A percentile compares a stretch with the other conserved stretches of the same genome.
These are phyloP conservation scores for Trametes cubensis DNA, from an alignment of 768 basidiomycete genomes.

Conservation along the genomic window DNA sequence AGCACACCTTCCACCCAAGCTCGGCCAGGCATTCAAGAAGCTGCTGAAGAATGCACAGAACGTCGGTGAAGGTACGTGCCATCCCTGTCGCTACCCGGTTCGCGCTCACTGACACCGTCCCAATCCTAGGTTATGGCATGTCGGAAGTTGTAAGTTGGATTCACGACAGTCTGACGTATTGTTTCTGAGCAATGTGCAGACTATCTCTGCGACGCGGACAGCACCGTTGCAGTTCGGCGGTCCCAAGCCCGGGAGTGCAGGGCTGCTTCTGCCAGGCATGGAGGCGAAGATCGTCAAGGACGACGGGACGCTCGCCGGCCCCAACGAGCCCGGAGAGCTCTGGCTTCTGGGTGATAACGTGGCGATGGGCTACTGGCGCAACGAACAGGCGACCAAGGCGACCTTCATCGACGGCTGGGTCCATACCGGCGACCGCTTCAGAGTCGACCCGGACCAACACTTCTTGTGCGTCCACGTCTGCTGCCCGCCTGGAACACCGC, in stretches of 20 bases:
- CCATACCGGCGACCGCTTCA: constrained; percentile 71
- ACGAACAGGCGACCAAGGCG: constrained; percentile 63
- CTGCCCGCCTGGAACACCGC: not conserved
- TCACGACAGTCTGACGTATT: not conserved
- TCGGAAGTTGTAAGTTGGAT: constrained; percentile 31
- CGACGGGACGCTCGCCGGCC: constrained; percentile 55
- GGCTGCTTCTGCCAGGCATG: constrained; percentile 63
- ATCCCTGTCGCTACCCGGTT: too few relatives aligned
- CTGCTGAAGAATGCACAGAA: constrained; percentile 40
- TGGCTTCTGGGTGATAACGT: constrained; percentile 59
- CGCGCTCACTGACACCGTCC: not conserved
- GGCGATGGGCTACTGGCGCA: constrained; percentile 72
- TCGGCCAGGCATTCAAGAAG: constrained; percentile 44
- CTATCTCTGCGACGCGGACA: constrained; percentile 51
- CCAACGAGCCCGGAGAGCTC: constrained; percentile 68
- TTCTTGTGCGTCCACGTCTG: constrained; percentile 67
- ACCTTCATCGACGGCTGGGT: constrained; percentile 76
- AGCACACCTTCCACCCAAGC: constrained; percentile 64
- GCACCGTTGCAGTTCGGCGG: constrained; percentile 52
- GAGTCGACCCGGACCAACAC: constrained; percentile 58
- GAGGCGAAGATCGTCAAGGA: constrained; percentile 65
- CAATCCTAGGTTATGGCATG: constrained; percentile 58
- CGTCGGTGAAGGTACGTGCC: constrained; percentile 46
- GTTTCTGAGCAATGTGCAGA: constrained; percentile 42
- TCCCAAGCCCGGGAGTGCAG: constrained; percentile 39